Conservation (phyloP, 2,329 filamentous ascomycete genomes). For the Bertia moriformis region DNA sequence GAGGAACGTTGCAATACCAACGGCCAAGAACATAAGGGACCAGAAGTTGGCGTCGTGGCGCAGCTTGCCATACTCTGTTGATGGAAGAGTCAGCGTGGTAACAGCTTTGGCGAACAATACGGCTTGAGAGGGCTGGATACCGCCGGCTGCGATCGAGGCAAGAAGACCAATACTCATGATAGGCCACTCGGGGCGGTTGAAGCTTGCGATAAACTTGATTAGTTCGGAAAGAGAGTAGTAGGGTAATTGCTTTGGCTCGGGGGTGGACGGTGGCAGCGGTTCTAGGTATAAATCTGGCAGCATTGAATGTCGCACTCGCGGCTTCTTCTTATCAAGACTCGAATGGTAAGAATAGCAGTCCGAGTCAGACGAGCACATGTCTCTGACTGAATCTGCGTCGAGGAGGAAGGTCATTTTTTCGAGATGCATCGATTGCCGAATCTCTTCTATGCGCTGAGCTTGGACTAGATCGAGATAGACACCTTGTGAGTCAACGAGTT, state of each 20-base stretch:
- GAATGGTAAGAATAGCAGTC: constrained; percentile 46
- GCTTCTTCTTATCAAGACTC: constrained; percentile 13
- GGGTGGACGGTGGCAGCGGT: constrained; percentile 50
- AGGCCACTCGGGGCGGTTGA: constrained; percentile 61
- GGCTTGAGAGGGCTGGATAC: constrained; percentile 61
- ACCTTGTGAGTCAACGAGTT: constrained; percentile 30
- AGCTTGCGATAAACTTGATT: constrained; percentile 64
- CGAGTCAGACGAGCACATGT: constrained; percentile 8
- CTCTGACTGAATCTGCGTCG: constrained; percentile 12
- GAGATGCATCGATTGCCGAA: constrained; percentile 17
- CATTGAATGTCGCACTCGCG: not conserved
- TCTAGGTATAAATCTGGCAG: too few relatives aligned
- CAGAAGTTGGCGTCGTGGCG: constrained; percentile 68
- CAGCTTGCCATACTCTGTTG: constrained; percentile 35
- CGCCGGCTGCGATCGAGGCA: constrained; percentile 65
- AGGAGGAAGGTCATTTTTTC: constrained; percentile 11
- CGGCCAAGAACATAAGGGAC: constrained; percentile 76
- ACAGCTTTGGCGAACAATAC: constrained; percentile 87
- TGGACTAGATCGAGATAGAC: constrained; percentile 32
- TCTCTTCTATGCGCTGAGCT: constrained; percentile 38
- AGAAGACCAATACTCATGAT: constrained; percentile 61
- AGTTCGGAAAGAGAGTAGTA: constrained; percentile 63
- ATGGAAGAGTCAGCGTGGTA: constrained; percentile 44
- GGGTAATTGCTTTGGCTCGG: constrained; percentile 31
- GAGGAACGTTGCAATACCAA: constrained; percentile 61